Percentiles rank a stretch among this genome's conserved stretches.
Evolutionary conservation across 768 basidiomycete genomes (phyloP).

Genomic region (Phaeotremella skinneri): DNA sequence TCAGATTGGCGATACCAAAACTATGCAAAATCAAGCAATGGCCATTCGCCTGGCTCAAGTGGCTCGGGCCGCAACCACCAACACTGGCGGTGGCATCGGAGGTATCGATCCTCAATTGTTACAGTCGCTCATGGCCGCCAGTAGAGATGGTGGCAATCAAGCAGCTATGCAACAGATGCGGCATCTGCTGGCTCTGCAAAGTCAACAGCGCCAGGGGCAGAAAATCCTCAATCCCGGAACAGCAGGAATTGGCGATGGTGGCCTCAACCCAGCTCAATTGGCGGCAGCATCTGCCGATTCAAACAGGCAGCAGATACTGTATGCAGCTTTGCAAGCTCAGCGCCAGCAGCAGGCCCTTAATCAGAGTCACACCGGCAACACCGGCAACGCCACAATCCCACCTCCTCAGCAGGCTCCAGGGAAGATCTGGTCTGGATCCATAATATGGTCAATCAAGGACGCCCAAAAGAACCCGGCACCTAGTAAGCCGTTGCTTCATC

Average conservation of each 20-base stretch:
- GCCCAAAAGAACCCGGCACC: slow-evolving; percentile 6
- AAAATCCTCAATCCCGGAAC: slow-evolving; percentile 20
- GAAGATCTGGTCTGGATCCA: slow-evolving; percentile 9
- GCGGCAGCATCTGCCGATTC: slow-evolving; percentile 12
- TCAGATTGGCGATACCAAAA: slow-evolving; percentile 9
- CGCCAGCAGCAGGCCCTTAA: slow-evolving; percentile 5
- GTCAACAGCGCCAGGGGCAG: slow-evolving; percentile 14
- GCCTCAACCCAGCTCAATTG: not conserved
- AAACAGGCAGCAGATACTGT: slow-evolving; percentile 19
- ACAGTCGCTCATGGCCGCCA: slow-evolving; percentile 23
- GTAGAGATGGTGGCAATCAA: slow-evolving; percentile 23
- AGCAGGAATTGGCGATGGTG: not conserved
- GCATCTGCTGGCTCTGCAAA: slow-evolving; percentile 21
- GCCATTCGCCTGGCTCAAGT: slow-evolving; percentile 17
- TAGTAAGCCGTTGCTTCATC: slow-evolving; percentile 3
- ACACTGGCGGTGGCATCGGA: not conserved
- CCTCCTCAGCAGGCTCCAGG: slow-evolving; percentile 2
- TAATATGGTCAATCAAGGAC: slow-evolving; percentile 9
- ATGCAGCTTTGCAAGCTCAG: not conserved
- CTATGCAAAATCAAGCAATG: slow-evolving; percentile 20
- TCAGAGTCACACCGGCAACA: slow-evolving; percentile 6
- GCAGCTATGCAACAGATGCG: slow-evolving; percentile 24
- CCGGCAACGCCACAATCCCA: slow-evolving; percentile 6
- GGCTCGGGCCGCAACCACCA: slow-evolving; percentile 14
- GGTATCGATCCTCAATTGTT: slow-evolving; percentile 23